phyloP scores from a whole-genome alignment of 306 rosid species.

The Ceratonia siliqua region DNA sequence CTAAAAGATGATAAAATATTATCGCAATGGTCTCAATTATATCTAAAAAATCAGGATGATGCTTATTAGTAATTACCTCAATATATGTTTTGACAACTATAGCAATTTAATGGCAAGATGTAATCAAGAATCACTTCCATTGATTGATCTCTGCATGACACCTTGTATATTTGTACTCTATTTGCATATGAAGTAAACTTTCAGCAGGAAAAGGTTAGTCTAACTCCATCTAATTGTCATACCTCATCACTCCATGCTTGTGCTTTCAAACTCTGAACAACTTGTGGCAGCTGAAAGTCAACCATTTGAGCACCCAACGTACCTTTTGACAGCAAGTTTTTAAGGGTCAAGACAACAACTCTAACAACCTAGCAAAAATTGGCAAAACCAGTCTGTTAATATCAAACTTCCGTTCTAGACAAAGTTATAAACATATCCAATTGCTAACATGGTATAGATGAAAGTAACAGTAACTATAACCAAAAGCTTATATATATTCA shows the following conservation, averaged over 20 bases:
- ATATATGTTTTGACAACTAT: neutral
- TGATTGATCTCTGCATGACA: slow-evolving; percentile 10
- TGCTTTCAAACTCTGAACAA: slow-evolving; percentile 93
- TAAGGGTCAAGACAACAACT: slow-evolving; percentile 86
- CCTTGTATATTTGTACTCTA: slow-evolving; percentile 26
- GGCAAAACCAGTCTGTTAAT: slow-evolving; percentile 33
- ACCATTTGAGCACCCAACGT: slow-evolving; percentile 97
- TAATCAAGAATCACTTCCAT: slow-evolving; percentile 21
- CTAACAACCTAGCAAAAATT: slow-evolving; percentile 83
- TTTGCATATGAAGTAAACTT: slow-evolving; percentile 18
- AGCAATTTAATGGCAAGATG: neutral
- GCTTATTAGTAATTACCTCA: neutral
- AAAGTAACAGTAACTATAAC: neutral
- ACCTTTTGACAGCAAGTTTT: slow-evolving; percentile 85
- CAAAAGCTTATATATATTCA: slow-evolving; percentile 11
- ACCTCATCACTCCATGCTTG: slow-evolving; percentile 99
- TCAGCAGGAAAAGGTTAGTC: slow-evolving; percentile 25
- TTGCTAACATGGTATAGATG: slow-evolving; percentile 20
- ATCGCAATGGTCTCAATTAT: neutral
- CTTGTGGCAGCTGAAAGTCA: slow-evolving; percentile 88
- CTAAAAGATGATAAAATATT: neutral
- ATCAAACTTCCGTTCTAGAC: slow-evolving; percentile 27
- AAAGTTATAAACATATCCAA: slow-evolving; percentile 20
- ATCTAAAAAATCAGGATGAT: neutral
- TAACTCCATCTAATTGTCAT: slow-evolving; percentile 32